These are phyloP conservation scores for Chamaenerion angustifolium DNA, from an alignment of 345 rosid genomes.

Conservation along the genomic window DNA sequence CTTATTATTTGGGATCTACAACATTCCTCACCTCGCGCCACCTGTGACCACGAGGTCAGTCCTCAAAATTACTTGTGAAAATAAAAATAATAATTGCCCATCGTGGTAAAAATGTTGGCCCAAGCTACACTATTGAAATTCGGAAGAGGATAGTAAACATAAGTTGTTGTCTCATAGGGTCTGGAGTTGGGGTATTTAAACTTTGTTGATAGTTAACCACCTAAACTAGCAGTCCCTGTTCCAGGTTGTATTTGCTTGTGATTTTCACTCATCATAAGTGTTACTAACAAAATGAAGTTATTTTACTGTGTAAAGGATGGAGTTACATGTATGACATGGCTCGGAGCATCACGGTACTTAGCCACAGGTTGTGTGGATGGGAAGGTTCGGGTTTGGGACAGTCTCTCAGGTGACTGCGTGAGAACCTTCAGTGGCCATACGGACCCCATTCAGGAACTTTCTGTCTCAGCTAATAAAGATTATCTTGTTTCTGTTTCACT, in stretches of 20 bases:
- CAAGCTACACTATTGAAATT: no score
- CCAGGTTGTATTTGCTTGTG: no score
- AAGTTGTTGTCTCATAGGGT: not conserved
- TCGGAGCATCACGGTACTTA: conserved; percentile 48
- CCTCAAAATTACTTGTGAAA: not conserved
- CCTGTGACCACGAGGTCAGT: conserved; percentile 60
- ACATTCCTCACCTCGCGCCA: conserved; percentile 50
- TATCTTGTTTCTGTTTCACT: conserved; percentile 55
- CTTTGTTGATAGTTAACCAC: not conserved
- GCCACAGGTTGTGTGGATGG: conserved; percentile 76
- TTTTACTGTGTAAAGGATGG: conserved; percentile 39
- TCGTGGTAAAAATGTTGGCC: no score
- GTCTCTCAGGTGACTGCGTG: conserved; percentile 59
- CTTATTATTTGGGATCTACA: conserved; percentile 83
- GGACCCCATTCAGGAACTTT: conserved; percentile 39
- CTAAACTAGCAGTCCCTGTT: no score
- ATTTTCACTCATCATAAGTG: no score
- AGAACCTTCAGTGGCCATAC: conserved; percentile 57
- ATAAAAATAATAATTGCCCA: no score
- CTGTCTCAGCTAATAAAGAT: conserved; percentile 32
- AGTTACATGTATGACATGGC: conserved; percentile 67
- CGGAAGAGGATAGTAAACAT: no score
- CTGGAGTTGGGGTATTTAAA: not conserved
- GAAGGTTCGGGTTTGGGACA: conserved; percentile 63
- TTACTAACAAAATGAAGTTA: not conserved